Percentiles rank a stretch among this genome's conserved stretches.
Evolutionary conservation across 2,329 filamentous ascomycete species (phyloP).

Genomic region (Geosmithia morbida): DNA sequence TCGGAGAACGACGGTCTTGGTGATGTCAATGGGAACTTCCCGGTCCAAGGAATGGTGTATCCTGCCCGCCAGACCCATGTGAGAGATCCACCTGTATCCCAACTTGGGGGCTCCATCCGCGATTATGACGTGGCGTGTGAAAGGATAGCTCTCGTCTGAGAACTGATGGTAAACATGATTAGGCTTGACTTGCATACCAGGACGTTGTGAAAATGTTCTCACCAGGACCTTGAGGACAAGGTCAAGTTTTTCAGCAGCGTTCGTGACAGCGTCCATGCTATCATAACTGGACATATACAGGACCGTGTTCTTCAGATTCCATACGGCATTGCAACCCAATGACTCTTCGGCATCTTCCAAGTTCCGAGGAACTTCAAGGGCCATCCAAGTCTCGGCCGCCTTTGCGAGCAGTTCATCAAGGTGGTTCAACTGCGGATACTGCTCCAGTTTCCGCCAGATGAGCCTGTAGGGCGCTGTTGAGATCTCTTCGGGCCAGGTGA

Average conservation of each 20-base stretch:
- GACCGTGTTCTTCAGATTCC: not conserved
- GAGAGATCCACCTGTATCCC: constrained; percentile 1
- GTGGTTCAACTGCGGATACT: not conserved
- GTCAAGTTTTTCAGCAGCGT: not conserved
- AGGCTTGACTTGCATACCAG: too few species aligned
- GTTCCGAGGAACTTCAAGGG: not conserved
- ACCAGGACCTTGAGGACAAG: not conserved
- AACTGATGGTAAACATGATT: not conserved
- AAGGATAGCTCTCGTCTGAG: not conserved
- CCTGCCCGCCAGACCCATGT: not conserved
- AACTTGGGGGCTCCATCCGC: not conserved
- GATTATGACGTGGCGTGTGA: not conserved
- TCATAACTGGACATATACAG: not conserved
- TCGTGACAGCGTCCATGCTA: not conserved
- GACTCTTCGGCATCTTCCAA: not conserved
- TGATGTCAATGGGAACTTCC: not conserved
- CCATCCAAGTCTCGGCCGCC: not conserved
- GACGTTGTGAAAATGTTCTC: not conserved
- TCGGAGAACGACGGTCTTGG: not conserved
- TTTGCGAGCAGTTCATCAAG: not conserved
- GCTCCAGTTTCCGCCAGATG: not conserved
- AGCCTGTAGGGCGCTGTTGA: not conserved
- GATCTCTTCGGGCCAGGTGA: not conserved
- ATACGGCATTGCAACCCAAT: not conserved
- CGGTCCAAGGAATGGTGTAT: not conserved